Evolutionary conservation across 768 basidiomycete genomes (phyloP).

Genomic region (Lyophyllum atratum): DNA sequence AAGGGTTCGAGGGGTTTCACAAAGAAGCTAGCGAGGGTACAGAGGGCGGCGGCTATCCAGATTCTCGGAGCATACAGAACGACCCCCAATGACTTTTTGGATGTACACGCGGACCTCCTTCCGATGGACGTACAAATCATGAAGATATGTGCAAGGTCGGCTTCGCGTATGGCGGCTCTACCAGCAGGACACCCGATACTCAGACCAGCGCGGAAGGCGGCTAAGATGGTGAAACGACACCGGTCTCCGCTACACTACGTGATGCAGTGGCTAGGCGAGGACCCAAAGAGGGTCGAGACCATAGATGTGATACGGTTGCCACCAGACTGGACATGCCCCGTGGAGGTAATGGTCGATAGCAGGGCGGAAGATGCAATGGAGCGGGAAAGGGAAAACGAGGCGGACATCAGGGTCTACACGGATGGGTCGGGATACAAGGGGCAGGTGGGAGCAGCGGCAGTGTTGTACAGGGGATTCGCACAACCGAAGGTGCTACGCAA

Average conservation of each 20-base stretch:
- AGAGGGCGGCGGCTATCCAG: slow-evolving; percentile 10
- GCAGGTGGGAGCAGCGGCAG: not conserved
- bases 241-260: not conserved
- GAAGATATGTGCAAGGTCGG: slow-evolving; percentile 10
- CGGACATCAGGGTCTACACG: not conserved
- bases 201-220: not conserved
- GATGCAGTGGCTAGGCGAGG: not conserved
- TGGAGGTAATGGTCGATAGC: not conserved
- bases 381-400: not conserved
- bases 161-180: slow-evolving; percentile 9
- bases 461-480: not conserved
- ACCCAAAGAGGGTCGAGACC: not conserved
- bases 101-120: slow-evolving; percentile 16
- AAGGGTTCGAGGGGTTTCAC: slow-evolving; percentile 4
- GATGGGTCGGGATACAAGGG: not conserved
- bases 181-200: slow-evolving; percentile 13
- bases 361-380: not conserved
- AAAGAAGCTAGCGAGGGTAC: slow-evolving; percentile 8
- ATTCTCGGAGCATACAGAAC: slow-evolving; percentile 15
- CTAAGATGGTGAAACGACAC: not conserved
- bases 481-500: not conserved
- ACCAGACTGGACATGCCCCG: no score
- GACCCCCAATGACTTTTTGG: slow-evolving; percentile 14
- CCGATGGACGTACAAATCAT: slow-evolving; percentile 14
- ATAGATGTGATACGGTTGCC: not conserved